These are phyloP conservation scores for Ajuga chamaepitys DNA, from an alignment of 257 asterid species.

Conservation along the genomic window DNA sequence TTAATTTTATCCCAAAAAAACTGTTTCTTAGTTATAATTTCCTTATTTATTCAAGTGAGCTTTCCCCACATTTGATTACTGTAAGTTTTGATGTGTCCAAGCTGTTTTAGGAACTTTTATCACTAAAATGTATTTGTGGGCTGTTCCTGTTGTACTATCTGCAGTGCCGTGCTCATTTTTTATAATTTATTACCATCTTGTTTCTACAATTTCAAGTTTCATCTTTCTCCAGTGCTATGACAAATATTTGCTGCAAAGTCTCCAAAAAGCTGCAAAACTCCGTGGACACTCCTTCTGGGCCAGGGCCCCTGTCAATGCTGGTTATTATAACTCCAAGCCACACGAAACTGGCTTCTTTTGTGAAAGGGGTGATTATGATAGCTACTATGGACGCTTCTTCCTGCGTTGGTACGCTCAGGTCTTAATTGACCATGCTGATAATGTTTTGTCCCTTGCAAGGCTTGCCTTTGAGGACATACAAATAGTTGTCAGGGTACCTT, in stretches of 20 bases:
- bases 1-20: not conserved
- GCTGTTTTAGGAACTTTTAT: not conserved
- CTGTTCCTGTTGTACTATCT: not conserved
- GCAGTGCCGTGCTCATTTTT: not conserved
- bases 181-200: not conserved
- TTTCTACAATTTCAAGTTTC: not conserved
- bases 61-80: not conserved
- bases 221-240: conserved; percentile 50
- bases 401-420: conserved; percentile 52
- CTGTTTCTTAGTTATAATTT: not conserved
- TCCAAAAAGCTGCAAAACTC: conserved; percentile 52
- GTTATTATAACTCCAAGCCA: conserved; percentile 59
- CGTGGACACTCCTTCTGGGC: conserved; percentile 70
- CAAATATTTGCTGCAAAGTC: conserved; percentile 49
- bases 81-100: not conserved
- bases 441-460: conserved; percentile 49
- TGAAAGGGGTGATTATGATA: conserved; percentile 62
- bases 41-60: not conserved
- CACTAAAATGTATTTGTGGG: not conserved
- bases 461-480: conserved; percentile 56
- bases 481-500: conserved; percentile 49
- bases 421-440: conserved; percentile 60
- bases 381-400: conserved; percentile 67
- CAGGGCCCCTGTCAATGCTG: conserved; percentile 64
- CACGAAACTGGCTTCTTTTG: conserved; percentile 70